These are phyloP conservation scores for Pythium dissimile DNA, from an alignment of 352 stramenopile species.

Conservation along the genomic window DNA sequence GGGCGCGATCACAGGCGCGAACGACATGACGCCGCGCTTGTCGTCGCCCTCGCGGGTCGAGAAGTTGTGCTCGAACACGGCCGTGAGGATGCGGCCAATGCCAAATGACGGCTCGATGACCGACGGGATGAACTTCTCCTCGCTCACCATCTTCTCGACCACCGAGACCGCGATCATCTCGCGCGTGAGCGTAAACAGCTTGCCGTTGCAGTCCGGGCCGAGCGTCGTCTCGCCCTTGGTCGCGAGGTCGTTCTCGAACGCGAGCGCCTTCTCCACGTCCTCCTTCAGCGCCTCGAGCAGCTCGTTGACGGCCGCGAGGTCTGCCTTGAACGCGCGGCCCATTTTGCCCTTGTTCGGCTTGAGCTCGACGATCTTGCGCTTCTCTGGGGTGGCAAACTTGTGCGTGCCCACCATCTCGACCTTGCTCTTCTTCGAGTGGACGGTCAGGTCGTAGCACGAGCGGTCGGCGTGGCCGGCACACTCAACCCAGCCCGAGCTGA, in stretches of 20 bases:
- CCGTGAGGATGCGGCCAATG: slow-evolving; percentile 97
- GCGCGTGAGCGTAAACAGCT: slow-evolving; percentile 90
- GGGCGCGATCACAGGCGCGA: slow-evolving; percentile 96
- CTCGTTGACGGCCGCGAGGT: slow-evolving; percentile 80
- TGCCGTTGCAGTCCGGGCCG: slow-evolving; percentile 80
- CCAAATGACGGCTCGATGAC: slow-evolving; percentile 99
- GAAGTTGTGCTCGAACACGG: slow-evolving; percentile 99
- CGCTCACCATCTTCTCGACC: slow-evolving; percentile 94
- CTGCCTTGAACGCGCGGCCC: slow-evolving; percentile 95
- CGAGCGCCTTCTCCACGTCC: slow-evolving; percentile 83
- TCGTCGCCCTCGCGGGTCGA: slow-evolving; percentile 95
- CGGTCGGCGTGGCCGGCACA: slow-evolving; percentile 98
- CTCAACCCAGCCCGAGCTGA: slow-evolving; percentile 98
- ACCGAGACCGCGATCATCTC: slow-evolving; percentile 95
- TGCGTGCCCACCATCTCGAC: slow-evolving; percentile 87
- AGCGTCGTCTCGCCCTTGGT: slow-evolving; percentile 88
- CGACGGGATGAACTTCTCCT: slow-evolving; percentile 98
- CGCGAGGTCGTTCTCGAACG: slow-evolving; percentile 91
- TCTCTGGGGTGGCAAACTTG: slow-evolving; percentile 92
- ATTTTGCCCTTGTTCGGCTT: slow-evolving; percentile 97
- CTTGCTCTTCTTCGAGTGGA: slow-evolving; percentile 87
- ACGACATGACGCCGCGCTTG: slow-evolving; percentile 97
- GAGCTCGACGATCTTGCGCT: slow-evolving; percentile 91
- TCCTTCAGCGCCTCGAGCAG: slow-evolving; percentile 81
- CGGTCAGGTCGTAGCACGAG: slow-evolving; percentile 96